Evolutionary conservation across 768 basidiomycete genomes (phyloP), one percentile per base, ranked within the genome.

Genomic region (Mrakia gelida): DNA sequence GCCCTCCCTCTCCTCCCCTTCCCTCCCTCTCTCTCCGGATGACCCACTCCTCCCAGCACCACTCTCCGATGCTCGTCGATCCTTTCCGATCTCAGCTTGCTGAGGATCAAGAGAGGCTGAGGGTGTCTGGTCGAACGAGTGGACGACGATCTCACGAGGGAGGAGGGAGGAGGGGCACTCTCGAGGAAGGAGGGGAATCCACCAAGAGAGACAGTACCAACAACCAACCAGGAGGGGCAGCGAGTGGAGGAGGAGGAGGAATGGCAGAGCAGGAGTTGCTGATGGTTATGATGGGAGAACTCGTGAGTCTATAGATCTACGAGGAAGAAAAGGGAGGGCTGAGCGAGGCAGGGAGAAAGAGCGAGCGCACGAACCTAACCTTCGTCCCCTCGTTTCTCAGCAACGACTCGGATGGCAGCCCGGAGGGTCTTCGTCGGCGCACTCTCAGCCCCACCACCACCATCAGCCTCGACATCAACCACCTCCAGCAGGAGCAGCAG

Each of bases 371-470:
- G 30, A 34, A 11, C 30, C 65, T 67, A 9, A 67, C 65, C 65
- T 32, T 9, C 65, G 21, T 30, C n/a, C 63, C 7, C 32, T 38
- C 32, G 13, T 23, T 67, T 30, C 30, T 67, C 65, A 67, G 65
- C 65, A 67, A 67, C 65, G 65, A 30, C 65, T 67, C 65, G 65
- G 65, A 30, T 67, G 65, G 65, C n/a, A 34, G 38, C 65, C 65
- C 65, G 65, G 23, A 67, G 34, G 34, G 11, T 28, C 11, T 52
- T 21, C 49, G 49, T 15, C 49, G n/a, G n/a, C n/a, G 45, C 45
- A 45, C 11, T 16, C 9, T 45, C 45, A 10, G 45, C 15, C 5
- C 15, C 45, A 1, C 45, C 45, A 11, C 49, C 65, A 34, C 21
- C 28, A 32, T 3, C 10, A 32, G 65, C 7, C 15, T 67, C 30